Percentiles rank a stretch among this genome's conserved stretches.
Evolutionary conservation across 805 yeast species (phyloP).

Genomic region (Yueomyces sinensis): DNA sequence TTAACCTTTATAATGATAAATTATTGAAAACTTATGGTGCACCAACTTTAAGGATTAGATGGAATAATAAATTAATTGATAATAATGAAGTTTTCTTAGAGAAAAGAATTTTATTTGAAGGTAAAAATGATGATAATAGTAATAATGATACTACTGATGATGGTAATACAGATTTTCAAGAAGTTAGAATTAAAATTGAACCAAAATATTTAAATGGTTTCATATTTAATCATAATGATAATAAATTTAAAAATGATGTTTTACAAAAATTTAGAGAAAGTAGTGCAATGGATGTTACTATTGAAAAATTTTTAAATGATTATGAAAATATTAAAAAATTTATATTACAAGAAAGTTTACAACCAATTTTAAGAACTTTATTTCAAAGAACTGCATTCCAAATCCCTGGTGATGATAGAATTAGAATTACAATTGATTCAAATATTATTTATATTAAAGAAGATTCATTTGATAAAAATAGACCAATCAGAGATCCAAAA

Average conservation of each 20-base stretch:
- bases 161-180: constrained; percentile 32
- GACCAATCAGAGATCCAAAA: constrained; percentile 81
- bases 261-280: constrained; percentile 50
- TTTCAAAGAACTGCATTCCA: constrained; percentile 93
- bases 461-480: constrained; percentile 68
- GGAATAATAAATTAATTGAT: constrained; percentile 75
- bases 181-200: constrained; percentile 55
- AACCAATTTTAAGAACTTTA: constrained; percentile 77
- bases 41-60: constrained; percentile 72
- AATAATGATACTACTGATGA: background rate
- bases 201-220: constrained; percentile 73
- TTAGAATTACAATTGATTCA: constrained; percentile 81
- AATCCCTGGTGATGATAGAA: constrained; percentile 93
- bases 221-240: constrained; percentile 35
- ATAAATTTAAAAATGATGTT: constrained; percentile 34
- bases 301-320: constrained; percentile 39
- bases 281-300: constrained; percentile 38
- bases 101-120: constrained; percentile 55
- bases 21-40: constrained; percentile 53
- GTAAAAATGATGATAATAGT: constrained; percentile 25
- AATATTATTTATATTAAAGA: constrained; percentile 82
- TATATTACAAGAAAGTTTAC: constrained; percentile 51
- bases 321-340: constrained; percentile 50
- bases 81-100: constrained; percentile 74
- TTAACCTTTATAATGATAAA: constrained; percentile 78